Evolutionary conservation across 1,284 basidiomycete genomes (phyloP).

Genomic region (Apiotrichum laibachii): DNA sequence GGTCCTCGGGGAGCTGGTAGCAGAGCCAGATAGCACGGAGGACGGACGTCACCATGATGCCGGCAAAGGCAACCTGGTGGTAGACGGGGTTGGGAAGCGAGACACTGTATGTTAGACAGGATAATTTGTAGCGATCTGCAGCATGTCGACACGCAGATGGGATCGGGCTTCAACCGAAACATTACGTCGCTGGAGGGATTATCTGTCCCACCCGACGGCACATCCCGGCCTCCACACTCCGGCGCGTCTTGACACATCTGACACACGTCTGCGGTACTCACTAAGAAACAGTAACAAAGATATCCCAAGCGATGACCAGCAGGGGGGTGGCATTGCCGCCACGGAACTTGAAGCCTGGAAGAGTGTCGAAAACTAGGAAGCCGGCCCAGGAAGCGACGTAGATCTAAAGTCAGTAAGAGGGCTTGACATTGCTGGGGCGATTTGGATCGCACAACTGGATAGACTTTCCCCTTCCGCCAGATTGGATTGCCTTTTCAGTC

Average conservation of each 20-base stretch:
- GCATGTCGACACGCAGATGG: background rate
- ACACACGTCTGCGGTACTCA: constrained; percentile 26
- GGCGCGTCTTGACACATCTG: no score
- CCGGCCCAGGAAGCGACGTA: constrained; percentile 45
- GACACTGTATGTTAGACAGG: constrained; percentile 36
- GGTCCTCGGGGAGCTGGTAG: constrained; percentile 26
- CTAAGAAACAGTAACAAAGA: constrained; percentile 51
- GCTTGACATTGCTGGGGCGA: background rate
- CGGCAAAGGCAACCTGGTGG: constrained; percentile 56
- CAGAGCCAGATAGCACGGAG: constrained; percentile 43
- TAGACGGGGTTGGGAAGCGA: constrained; percentile 56
- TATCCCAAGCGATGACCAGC: constrained; percentile 35
- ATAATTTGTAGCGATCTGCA: background rate
- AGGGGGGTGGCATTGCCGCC: constrained; percentile 38
- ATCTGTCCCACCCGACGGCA: no score
- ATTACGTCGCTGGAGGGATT: no score
- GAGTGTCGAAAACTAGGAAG: constrained; percentile 45
- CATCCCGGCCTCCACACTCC: background rate
- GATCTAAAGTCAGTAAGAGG: constrained; percentile 29
- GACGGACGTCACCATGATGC: constrained; percentile 46
- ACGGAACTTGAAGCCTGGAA: constrained; percentile 35
- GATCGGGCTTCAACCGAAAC: no score
- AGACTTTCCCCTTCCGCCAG: no score
- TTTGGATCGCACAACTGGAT: background rate
- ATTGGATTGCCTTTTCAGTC: no score